Conservation (phyloP, 352 stramenopile genomes). For the Paralagenidium karlingii region DNA sequence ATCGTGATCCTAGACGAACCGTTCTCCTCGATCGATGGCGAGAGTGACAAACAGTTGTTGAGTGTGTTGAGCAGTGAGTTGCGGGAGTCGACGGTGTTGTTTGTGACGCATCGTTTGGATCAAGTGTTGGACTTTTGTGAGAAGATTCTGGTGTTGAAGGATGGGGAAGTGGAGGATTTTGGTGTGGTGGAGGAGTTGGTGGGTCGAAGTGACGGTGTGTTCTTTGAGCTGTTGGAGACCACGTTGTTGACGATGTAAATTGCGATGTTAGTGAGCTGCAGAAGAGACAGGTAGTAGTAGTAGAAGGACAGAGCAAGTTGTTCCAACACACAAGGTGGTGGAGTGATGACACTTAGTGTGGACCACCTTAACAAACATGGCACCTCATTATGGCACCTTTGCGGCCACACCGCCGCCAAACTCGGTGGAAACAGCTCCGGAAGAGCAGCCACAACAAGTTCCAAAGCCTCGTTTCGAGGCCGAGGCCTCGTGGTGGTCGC, state of each 20-base stretch:
- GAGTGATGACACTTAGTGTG: too few species aligned
- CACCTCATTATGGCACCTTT: too few species aligned
- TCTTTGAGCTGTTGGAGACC: slow-evolving; percentile 26
- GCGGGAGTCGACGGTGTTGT: slow-evolving; percentile 37
- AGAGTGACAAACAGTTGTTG: slow-evolving; percentile 75
- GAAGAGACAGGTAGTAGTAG: too few species aligned
- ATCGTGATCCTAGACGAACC: slow-evolving; percentile 86
- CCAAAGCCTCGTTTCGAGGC: too few species aligned
- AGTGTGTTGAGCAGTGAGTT: slow-evolving; percentile 40
- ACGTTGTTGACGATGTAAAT: slow-evolving; percentile 19
- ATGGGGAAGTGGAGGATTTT: slow-evolving; percentile 70
- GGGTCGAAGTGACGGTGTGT: slow-evolving; percentile 13
- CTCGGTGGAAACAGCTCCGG: too few species aligned
- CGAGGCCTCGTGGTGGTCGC: too few species aligned
- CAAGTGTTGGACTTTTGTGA: slow-evolving; percentile 92
- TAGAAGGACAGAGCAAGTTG: too few species aligned
- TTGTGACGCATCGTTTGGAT: slow-evolving; percentile 88
- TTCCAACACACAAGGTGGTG: too few species aligned
- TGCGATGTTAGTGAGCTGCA: too few species aligned
- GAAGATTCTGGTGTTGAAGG: slow-evolving; percentile 44
- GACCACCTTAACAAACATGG: too few species aligned
- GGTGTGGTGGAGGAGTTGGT: slow-evolving; percentile 77
- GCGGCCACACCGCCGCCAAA: too few species aligned
- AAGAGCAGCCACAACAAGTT: too few species aligned
- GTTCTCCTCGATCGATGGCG: slow-evolving; percentile 69